phyloP scores from a whole-genome alignment of 2,329 filamentous ascomycete species.

The Hymenoscyphus salicellus region DNA sequence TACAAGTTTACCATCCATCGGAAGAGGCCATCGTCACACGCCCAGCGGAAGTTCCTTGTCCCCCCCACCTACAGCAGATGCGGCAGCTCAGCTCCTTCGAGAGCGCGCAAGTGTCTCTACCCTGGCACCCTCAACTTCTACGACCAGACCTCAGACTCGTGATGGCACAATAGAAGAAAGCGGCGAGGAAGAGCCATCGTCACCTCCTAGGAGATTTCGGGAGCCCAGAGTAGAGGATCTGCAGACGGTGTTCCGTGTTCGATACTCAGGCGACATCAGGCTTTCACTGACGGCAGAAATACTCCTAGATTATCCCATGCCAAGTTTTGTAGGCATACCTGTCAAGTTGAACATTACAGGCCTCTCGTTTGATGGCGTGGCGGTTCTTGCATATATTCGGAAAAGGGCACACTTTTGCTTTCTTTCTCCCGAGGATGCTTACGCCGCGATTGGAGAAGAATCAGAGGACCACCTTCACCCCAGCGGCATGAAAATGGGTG shows the following conservation, averaged over 20 bases:
- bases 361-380: conserved; percentile 90
- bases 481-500: conserved; percentile 55
- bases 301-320: conserved; percentile 95
- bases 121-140: conserved; percentile 52
- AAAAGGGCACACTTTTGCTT: conserved; percentile 92
- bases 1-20: conserved; percentile 23
- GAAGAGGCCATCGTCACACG: conserved; percentile 30
- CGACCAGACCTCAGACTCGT: conserved; percentile 57
- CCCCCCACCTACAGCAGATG: conserved; percentile 39
- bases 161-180: conserved; percentile 42
- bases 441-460: conserved; percentile 57
- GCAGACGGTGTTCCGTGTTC: conserved; percentile 87
- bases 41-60: conserved; percentile 34
- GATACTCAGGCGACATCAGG: conserved; percentile 82
- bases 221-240: conserved; percentile 82
- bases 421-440: conserved; percentile 83
- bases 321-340: conserved; percentile 93
- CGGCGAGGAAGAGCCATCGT: conserved; percentile 32
- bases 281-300: conserved; percentile 93
- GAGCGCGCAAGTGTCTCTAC: conserved; percentile 64
- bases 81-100: conserved; percentile 43
- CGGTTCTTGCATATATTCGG: conserved; percentile 86
- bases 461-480: conserved; percentile 27
- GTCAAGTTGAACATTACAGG: conserved; percentile 94
- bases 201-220: conserved; percentile 54